A percentile compares a stretch with the other conserved stretches of the same genome.
Conservation (phyloP, 441 rosid genomes). For the Brassica balearica region DNA sequence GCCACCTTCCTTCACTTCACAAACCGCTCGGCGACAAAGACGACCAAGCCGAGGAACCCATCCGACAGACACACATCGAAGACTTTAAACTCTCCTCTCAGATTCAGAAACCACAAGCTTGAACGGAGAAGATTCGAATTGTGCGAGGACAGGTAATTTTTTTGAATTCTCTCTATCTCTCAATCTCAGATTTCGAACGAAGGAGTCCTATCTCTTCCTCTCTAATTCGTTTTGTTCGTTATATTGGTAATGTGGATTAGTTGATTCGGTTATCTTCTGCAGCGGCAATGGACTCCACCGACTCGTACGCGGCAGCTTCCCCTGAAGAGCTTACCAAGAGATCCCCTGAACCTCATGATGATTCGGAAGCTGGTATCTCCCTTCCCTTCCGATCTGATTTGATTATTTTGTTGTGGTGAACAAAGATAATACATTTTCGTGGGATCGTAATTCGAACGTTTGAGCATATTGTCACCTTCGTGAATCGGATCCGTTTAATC, state of each 20-base stretch:
- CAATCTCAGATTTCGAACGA: slow-evolving; percentile 44
- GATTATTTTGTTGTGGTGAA: slow-evolving; percentile 27
- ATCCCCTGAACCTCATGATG: slow-evolving; percentile 73
- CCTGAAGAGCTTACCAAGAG: slow-evolving; percentile 74
- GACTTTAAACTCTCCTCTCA: not conserved
- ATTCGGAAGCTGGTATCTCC: slow-evolving; percentile 75
- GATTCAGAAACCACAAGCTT: slow-evolving; percentile 22
- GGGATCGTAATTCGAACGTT: slow-evolving; percentile 11
- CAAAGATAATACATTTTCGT: slow-evolving; percentile 18
- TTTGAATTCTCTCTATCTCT: not conserved
- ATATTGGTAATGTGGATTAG: slow-evolving; percentile 39
- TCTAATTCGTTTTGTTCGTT: slow-evolving; percentile 1
- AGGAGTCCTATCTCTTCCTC: slow-evolving; percentile 17
- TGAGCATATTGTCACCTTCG: not conserved
- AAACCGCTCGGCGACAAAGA: slow-evolving; percentile 51
- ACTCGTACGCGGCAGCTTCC: slow-evolving; percentile 80
- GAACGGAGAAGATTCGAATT: slow-evolving; percentile 33
- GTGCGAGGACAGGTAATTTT: slow-evolving; percentile 28
- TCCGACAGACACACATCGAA: not conserved
- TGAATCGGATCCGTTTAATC: slow-evolving; percentile 27
- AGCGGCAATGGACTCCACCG: slow-evolving; percentile 83
- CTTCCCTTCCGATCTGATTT: slow-evolving; percentile 60
- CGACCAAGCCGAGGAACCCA: slow-evolving; percentile 41
- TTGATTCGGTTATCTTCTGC: slow-evolving; percentile 10
- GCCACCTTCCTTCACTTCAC: slow-evolving; percentile 49